Base-by-base conservation (phyloP, 163 green algal genomes). In the Scenedesmus sp. region DNA sequence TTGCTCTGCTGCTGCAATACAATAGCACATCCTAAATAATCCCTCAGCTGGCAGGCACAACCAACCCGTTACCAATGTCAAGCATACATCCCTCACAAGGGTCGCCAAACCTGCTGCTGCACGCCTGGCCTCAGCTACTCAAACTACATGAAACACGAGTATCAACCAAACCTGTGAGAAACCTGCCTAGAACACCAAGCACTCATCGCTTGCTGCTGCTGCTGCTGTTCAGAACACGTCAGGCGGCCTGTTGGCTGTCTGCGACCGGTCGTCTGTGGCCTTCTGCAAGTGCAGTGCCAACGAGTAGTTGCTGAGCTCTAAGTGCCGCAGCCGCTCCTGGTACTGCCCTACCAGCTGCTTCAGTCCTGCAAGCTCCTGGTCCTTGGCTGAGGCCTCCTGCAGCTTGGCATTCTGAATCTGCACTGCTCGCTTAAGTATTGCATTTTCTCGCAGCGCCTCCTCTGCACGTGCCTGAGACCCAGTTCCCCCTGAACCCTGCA, bases 291-390 rank as follows among this genome's bases (percentile, higher is more conserved):
- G 97, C 91, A 98, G 86, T n/a, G 95, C 90, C 37, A 99, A 92
- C 3, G 93, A 96, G 92, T 98, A 99, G 90, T 98, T 98, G 91
- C 89, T 95, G 37, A 98, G 49, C 92, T 99, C 96, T 83, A 98
- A 90, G 4, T 86, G 81, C 18, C 95, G 94, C 51, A 97, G 89
- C 73, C 96, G 95, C 91, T 97, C 93, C 91, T 98, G 95, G 42
- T 95, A 96, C 84, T 95, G 95, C 42, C 93, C 90, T 42, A 98
- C 59, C 80, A 93, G 26, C 22, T 89, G 83, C n/a, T 94, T 93
- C 86, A 98, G 94, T 81, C 93, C 89, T 40, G 83, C 73, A 81
- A 96, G 49, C 91, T 98, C 95, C 7, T 85, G 80, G 35, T 98
- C 97, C 68, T 93, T 93, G 24, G 81, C 89, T 43, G 91, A 53